Evolutionary conservation across 2,329 filamentous ascomycete genomes (phyloP), one percentile per base, ranked within the genome.

Genomic region (Ilyonectria sp.): DNA sequence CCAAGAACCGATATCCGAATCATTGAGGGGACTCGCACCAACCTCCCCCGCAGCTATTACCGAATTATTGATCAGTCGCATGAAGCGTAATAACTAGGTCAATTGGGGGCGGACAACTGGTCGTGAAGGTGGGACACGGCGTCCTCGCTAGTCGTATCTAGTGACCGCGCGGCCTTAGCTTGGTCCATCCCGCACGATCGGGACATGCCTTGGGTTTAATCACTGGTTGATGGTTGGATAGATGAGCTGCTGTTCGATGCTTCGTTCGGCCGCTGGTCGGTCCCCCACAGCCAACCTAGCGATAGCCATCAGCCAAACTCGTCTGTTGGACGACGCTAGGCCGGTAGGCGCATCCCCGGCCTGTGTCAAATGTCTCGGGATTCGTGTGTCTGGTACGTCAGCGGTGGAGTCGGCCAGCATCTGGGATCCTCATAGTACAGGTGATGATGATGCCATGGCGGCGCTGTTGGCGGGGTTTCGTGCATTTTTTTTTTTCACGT

Each of bases 301-400:
- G 52, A 33, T 17, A 19, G n/a, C 40, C 40, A n/a, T 19, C n/a
- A 43, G 40, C 40, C n/a, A 43, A 43, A 43, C 40, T 19, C 40
- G 40, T 43, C 40, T n/a, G 40, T 43, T n/a, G 15, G 37, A 7
- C 17, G 15, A 7, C 31, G 31, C 31, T 6, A 43, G 40, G 40
- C 8, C 40, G 49, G 17, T 15, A 19, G 26, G 29, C 55, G 26
- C 60, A 43, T 43, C 60, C 60, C 35, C 35, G 21, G 35, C 31
- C 37, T 52, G 53, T 56, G n/a, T 35, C 50, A 53, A 63, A 58
- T 57, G 60, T 47, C 60, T 63, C 44, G 53, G 53, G 56, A 60
- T 58, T 66, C 63, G 63, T 66, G 58, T 66, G 53, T 49, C 19
- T 35, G 29, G 63, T 66, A 66, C 63, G 63, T 66, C 63, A 66